Base-by-base conservation (phyloP, 805 yeast species). In the Candida tallmaniae region DNA sequence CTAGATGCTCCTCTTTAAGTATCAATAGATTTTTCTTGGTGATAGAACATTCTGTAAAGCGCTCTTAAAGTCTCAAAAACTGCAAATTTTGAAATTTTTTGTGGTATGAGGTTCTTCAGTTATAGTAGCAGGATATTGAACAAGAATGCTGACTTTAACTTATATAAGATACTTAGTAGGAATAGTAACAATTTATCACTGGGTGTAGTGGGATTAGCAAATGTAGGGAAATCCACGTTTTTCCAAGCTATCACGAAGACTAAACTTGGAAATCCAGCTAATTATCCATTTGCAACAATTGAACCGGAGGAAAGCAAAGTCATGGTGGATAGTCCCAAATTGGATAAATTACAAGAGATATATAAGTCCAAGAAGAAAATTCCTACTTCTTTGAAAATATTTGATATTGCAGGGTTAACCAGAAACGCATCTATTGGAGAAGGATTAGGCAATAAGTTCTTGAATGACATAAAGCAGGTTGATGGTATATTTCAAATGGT, bases 241-340 rank as follows among this genome's bases (percentile, higher is more conserved):
- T 90, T 90, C 78, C 97, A 93, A 65, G 96, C 96, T 37, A 83
- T 93, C 55, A 90, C 97, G 37, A 79, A 81, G 65, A 86, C 89
- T 48, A 87, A 89, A 31, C 69, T 93, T 47, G 97, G 98, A 44
- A 88, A 76, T 68, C 97, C 98, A 37, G 98, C 97, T 39, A 90
- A 90, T 63, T 90, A 89, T 61, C 98, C 98, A 17, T 90, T 87
- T 59, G 98, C 98, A 27, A 90, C 98, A 37, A 87, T 87, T 58
- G 96, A 90, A 50, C 97, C 98, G 35, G 97, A 93, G 68, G 96
- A 90, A 69, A 96, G 97, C 30, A 79, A 95, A 59, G 96, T 90
- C 36, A 78, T 80, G 47, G 97, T 93, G 41, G 96, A 96, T 51
- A 85, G 95, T 41, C 76, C 83, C 42, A 79, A 95, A 60, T 79